Evolutionary conservation across 495 filamentous ascomycete genomes (phyloP), one percentile per base, ranked within the genome.

Genomic region (Neurospora africana): DNA sequence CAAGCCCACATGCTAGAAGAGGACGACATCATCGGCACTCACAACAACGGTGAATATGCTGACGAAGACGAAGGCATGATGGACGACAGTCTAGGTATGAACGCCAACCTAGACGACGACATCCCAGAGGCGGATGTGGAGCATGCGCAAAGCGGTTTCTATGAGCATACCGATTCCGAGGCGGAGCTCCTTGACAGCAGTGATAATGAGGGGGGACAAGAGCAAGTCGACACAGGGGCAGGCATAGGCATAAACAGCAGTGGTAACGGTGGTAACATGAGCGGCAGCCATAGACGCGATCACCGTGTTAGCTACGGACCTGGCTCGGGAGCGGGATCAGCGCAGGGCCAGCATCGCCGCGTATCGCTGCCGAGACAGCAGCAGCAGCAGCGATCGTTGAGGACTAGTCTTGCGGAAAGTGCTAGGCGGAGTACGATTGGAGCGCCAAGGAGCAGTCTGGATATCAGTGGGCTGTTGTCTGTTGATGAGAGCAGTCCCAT

Each of bases 151-250:
- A 61, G 80, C 65, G 87, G 85, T 6, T 86, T 86, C 73, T 92
- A 91, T 76, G 88, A 92, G 81, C 93, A 97, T 76, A 97, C 93
- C 27, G 93, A 97, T 81, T 93, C 92, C 8, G 92, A 95, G 74
- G 87, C 85, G n/a, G 89, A 90, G 71, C 80, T 91, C 27, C 82
- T 76, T 53, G 84, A 77, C 74, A 81, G 81, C 38, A 65, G 53
- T 27, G 84, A 84, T 35, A 78, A 82, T 17, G 77, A 79, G 2
- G 74, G 75, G 9, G 74, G 58, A 33, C 58, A 74, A 74, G 71
- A 75, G 76, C 72, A 79, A 76, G 76, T 82, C 79, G 53, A 39
- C 77, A 10, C 76, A 74, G 41, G 74, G 65, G 13, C 65, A 68
- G 8, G 33, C 72, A 8, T 69, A 21, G 23, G 9, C 70, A 17